Base-by-base conservation (phyloP, 1,284 basidiomycete species). In the Tylopilus sp. region DNA sequence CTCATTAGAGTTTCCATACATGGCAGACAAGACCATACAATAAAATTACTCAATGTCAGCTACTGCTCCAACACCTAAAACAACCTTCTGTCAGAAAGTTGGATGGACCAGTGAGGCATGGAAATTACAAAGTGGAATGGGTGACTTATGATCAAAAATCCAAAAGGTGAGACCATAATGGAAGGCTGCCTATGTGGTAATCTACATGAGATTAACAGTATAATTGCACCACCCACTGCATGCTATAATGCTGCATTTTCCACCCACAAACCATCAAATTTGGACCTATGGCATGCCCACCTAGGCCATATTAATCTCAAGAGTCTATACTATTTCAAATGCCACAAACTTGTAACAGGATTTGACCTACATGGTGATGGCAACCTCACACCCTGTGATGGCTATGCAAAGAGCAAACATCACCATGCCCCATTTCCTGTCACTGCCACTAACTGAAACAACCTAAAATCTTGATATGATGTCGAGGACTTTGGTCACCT, bases 41-140 rank as follows among this genome's bases (percentile, higher is more conserved):
- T 60, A 24, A 60, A 56, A n/a, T 37, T 59, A 11, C 3, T 29
- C 0, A 35, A 60, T 29, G 44, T 60, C 0, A 59, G 52, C 50
- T 60, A 59, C 43, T 59, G 52, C 31, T 50, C 54, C 2, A 54
- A 60, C 5, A 39, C 54, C 9, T 17, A 3, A 0, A 39, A 59
- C 22, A 60, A 60, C 28, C 28, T 59, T 1, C 48, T 60, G 24
- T 60, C 37, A 1, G 54, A 57, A 7, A 60, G 59, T 20, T 22
- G 17, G 3, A 56, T 60, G 43, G 58, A 60, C 17, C 6, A 2
- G 5, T 24, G 11, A 9, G 39, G 39, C 3, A 25, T 41, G 24
- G 28, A 42, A 25, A 49, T 49, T 22, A 49, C 22, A 0, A 49
- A 49, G 14, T 14, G 7, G 1, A 4, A 11, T n/a, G 48, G 39